A percentile compares a stretch with the other conserved stretches of the same genome.
Conservation (phyloP, 2,329 filamentous ascomycete genomes). For the Calcarisporium arbuscula region DNA sequence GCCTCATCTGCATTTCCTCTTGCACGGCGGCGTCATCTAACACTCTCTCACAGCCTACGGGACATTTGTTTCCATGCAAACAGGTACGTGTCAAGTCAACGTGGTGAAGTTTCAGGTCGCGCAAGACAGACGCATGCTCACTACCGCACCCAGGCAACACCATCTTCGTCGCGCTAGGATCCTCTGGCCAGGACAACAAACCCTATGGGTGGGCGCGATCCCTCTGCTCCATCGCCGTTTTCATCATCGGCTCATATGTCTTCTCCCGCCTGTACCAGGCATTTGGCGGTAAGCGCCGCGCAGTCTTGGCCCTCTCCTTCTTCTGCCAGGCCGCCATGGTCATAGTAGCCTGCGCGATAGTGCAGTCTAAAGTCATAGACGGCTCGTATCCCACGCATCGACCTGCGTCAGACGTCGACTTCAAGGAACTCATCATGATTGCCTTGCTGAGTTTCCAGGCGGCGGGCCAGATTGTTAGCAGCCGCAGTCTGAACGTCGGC, state of each 20-base stretch:
- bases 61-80: slow-evolving; percentile 32
- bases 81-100: slow-evolving; percentile 13
- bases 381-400: slow-evolving; percentile 9
- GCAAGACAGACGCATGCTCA: not conserved
- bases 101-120: not conserved
- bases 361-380: slow-evolving; percentile 32
- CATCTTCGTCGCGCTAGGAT: slow-evolving; percentile 55
- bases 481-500: slow-evolving; percentile 42
- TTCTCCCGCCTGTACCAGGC: slow-evolving; percentile 26
- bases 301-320: slow-evolving; percentile 42
- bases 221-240: slow-evolving; percentile 45
- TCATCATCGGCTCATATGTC: slow-evolving; percentile 46
- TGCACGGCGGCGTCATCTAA: not conserved
- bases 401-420: slow-evolving; percentile 13
- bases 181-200: slow-evolving; percentile 41
- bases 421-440: slow-evolving; percentile 33
- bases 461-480: slow-evolving; percentile 46
- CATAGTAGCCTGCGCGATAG: slow-evolving; percentile 44
- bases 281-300: slow-evolving; percentile 22
- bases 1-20: not conserved
- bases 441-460: slow-evolving; percentile 46
- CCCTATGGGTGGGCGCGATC: slow-evolving; percentile 44
- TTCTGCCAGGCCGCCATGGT: slow-evolving; percentile 45
- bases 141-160: slow-evolving; percentile 42
- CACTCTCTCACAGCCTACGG: slow-evolving; percentile 15